These are phyloP conservation scores for Oxyria digyna DNA, from an alignment of 148 eudicot species.

Conservation along the genomic window DNA sequence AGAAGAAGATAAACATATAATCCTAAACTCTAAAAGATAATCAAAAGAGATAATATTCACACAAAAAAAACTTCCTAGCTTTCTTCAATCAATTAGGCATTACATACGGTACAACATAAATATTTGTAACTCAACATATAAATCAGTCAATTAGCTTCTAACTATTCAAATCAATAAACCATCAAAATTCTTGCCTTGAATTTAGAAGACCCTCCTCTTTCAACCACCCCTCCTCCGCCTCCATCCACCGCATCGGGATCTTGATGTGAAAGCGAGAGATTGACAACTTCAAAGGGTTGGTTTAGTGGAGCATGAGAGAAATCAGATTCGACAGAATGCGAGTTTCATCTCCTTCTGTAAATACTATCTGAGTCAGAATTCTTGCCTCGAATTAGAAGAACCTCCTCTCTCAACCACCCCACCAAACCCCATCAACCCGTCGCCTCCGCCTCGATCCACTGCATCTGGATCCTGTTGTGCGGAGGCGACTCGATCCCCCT, in stretches of 20 bases:
- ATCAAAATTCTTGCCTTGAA: constrained; percentile 3
- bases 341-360: too few relatives aligned
- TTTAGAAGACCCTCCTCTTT: constrained; percentile 4
- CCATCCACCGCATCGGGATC: neutral
- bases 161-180: neutral
- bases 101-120: neutral
- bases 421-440: neutral
- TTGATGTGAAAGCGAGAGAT: too few relatives aligned
- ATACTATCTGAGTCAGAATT: too few relatives aligned
- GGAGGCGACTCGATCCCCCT: neutral
- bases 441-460: neutral
- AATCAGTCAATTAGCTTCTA: neutral
- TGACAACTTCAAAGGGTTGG: too few relatives aligned
- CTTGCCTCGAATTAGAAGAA: constrained; percentile 5
- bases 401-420: constrained; percentile 7
- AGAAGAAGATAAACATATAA: too few relatives aligned
- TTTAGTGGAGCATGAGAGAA: too few relatives aligned
- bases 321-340: too few relatives aligned
- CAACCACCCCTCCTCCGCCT: neutral
- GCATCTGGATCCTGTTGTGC: neutral
- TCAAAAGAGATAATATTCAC: neutral
- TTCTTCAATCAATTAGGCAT: neutral
- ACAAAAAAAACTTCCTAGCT: neutral
- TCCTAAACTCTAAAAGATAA: neutral
- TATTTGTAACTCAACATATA: neutral